Conservation (phyloP, 2,329 filamentous ascomycete genomes). For the Pseudogymnoascus sp. region DNA sequence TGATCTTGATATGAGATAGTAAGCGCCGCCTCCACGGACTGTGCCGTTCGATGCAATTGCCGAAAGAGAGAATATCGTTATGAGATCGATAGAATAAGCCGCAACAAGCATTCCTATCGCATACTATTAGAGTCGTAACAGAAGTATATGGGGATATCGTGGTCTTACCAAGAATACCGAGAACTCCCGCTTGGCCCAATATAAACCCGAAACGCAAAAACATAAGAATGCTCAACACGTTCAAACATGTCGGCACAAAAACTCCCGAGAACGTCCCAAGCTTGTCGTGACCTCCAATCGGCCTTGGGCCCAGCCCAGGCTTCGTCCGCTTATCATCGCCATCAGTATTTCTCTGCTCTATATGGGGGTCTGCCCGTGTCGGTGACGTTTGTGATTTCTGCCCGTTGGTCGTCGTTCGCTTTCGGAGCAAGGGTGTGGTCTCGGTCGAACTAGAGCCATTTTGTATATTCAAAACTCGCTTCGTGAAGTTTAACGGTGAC, state of each 20-base stretch:
- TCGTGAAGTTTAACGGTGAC: conserved; percentile 21
- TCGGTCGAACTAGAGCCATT: conserved; percentile 11
- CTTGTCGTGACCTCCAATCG: conserved; percentile 43
- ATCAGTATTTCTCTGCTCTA: background rate
- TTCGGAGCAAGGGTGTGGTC: conserved; percentile 5
- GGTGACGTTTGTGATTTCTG: background rate
- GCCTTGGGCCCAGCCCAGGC: conserved; percentile 33
- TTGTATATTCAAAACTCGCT: conserved; percentile 18
- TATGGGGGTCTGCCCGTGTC: background rate
- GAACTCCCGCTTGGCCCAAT: conserved; percentile 67
- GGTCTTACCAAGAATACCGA: conserved; percentile 67
- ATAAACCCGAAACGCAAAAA: conserved; percentile 84
- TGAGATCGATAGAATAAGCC: conserved; percentile 73
- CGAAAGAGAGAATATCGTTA: conserved; percentile 78
- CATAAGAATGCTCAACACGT: conserved; percentile 86
- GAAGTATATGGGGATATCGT: background rate
- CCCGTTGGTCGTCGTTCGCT: conserved; percentile 11
- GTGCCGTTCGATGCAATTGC: conserved; percentile 87
- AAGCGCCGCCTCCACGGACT: conserved; percentile 78
- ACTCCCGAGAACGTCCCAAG: conserved; percentile 71
- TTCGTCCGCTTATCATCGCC: conserved; percentile 17
- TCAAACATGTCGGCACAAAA: conserved; percentile 81
- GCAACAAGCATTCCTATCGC: conserved; percentile 57
- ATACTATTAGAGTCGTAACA: conserved; percentile 16
- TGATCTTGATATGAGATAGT: conserved; percentile 80